Evolutionary conservation across 306 rosid genomes (phyloP), one percentile per base, ranked within the genome.

Genomic region (Canavalia ensiformis): DNA sequence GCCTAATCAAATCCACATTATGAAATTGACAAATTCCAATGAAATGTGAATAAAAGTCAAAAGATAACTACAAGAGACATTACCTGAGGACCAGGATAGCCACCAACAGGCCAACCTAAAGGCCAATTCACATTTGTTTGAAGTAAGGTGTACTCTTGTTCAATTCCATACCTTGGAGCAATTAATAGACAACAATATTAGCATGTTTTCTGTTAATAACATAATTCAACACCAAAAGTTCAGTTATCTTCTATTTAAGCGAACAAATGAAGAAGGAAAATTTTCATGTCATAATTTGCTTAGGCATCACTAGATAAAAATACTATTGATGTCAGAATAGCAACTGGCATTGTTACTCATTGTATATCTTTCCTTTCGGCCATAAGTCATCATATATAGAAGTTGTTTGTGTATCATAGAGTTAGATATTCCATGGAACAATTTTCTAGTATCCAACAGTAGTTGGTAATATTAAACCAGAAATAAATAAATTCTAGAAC

Each of bases 71-170:
- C 46, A 28, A 65, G 42, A 63, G 52, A 11, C 52, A 75, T 74
- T 83, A 96, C 99, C 97, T 93, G 99, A 84, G 99, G 98, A 87
- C 99, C 99, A 58, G 99, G 99, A 78, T 96, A 96, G 41, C 89
- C 99, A 85, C 99, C 98, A 64, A 90, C 94, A 0, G 98, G 98
- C 99, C 99, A 96, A 56, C 99, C 99, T 50, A 96, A 82, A 10
- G 99, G 97, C 99, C 99, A 96, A 42, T 90, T 92, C 90, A 96
- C 99, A 78, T 90, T 72, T 45, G 91, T 74, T 66, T 94, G 99
- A 78, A 96, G 98, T 85, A 96, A 81, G 82, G 98, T 96, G 95
- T 96, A 96, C 86, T 96, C 99, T 88, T 96, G 99, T 87, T 96
- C 98, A 63, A 96, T 96, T 68, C 99, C 99, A 81, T 44, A 96